These are phyloP conservation scores for Salix viminalis DNA, from an alignment of 345 rosid genomes.

Conservation along the genomic window DNA sequence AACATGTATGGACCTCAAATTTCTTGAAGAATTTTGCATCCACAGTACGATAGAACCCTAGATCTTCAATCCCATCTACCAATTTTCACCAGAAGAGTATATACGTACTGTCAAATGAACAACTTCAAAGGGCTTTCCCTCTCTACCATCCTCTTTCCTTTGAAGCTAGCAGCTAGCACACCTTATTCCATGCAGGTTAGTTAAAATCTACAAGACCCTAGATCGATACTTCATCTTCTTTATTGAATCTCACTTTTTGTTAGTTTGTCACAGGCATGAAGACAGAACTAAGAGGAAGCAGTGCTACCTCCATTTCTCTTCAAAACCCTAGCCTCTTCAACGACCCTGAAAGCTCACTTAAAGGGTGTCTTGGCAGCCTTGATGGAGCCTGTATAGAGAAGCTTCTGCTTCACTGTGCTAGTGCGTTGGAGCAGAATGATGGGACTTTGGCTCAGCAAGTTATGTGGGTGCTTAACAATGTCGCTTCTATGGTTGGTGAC, in stretches of 20 bases:
- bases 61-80: constrained; percentile 23
- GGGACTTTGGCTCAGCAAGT: constrained; percentile 72
- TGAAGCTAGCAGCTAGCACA: too few relatives aligned
- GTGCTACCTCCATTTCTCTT: constrained; percentile 31
- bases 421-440: constrained; percentile 59
- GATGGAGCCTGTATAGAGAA: constrained; percentile 70
- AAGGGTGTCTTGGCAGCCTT: constrained; percentile 60
- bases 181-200: too few relatives aligned
- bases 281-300: constrained; percentile 40
- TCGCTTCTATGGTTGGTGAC: constrained; percentile 59
- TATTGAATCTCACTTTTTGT: neutral
- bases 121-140: neutral
- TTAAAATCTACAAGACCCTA: too few relatives aligned
- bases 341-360: constrained; percentile 32
- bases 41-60: constrained; percentile 28
- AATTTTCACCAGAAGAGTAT: constrained; percentile 13
- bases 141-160: neutral
- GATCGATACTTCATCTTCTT: neutral
- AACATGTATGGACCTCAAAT: neutral
- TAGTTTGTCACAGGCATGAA: constrained; percentile 28
- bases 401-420: constrained; percentile 67
- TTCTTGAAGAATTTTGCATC: neutral
- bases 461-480: constrained; percentile 82
- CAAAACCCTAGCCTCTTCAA: constrained; percentile 41
- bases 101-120: constrained; percentile 8